Evolutionary conservation across 2,329 filamentous ascomycete genomes (phyloP), one percentile per base, ranked within the genome.

Genomic region (Monosporascus sp.): DNA sequence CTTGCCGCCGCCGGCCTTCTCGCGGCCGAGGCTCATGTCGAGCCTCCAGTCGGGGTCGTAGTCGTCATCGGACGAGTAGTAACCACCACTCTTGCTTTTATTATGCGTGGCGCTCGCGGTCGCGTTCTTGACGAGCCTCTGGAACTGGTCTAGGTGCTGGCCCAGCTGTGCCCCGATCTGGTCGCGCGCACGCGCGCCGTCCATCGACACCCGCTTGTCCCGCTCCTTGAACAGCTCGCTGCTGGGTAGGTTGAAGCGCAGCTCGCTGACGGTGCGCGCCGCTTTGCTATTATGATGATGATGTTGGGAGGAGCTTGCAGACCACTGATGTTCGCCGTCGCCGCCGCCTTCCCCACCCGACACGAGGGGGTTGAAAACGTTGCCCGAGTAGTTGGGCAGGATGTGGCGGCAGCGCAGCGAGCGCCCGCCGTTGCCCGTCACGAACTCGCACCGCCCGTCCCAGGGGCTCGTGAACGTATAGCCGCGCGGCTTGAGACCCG

Each of bases 401-500:
- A 81, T 73, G 68, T 95, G 90, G 52, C 84, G 85, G 70, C 88
- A 92, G 67, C 84, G 85, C 16, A 95, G 72, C 52, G 82, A 87
- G 50, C 87, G 85, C 2, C 93, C 92, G 44, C 82, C 86, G 52
- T 84, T 79, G 38, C 88, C 87, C 0, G 91, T 94, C 17, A 82
- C 78, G 70, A 97, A 97, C 56, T 92, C 88, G 72, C 93, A 97
- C 43, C 81, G 81, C 17, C 90, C 89, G 56, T 90, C 85, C 93
- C 93, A 97, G 0, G 91, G 92, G 43, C 89, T 94, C 20, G 77
- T 74, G 66, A 97, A 97, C 1, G 84, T 81, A 70, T 95, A 96
- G 19, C 85, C 87, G 35, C 79, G 78, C 0, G 84, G 77, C 51
- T 75, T 80, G 56, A 77, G 73, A 19, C 72, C 78, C 0, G 75